Evolutionary conservation across 495 filamentous ascomycete species (phyloP).

Genomic region (Daldinia vernicosa): DNA sequence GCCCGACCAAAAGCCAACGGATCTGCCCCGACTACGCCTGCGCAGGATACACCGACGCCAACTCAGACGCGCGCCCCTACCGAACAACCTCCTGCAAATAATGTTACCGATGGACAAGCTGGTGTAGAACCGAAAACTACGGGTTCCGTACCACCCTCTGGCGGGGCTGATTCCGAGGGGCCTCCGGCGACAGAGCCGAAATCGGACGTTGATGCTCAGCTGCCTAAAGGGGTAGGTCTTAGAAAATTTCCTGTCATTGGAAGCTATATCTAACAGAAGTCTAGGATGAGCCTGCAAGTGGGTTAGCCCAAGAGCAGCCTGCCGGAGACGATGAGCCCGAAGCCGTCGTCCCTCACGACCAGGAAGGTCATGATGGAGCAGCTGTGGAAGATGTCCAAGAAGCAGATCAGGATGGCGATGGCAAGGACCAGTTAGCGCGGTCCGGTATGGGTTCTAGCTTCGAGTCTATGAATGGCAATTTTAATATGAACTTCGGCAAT

Average conservation of each 20-base stretch:
- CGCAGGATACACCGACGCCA: slow-evolving; percentile 46
- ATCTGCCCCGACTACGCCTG: slow-evolving; percentile 55
- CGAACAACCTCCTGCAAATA: slow-evolving; percentile 32
- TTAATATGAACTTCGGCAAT: slow-evolving; percentile 73
- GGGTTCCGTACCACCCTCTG: slow-evolving; percentile 9
- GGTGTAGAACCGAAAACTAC: slow-evolving; percentile 15
- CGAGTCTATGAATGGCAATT: slow-evolving; percentile 61
- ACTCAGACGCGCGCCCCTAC: slow-evolving; percentile 38
- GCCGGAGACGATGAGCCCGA: slow-evolving; percentile 31
- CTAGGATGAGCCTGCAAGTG: slow-evolving; percentile 20
- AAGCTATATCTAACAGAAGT: slow-evolving; percentile 12
- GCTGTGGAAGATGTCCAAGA: slow-evolving; percentile 43
- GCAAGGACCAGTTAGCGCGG: slow-evolving; percentile 46
- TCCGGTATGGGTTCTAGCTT: slow-evolving; percentile 55
- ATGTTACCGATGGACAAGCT: slow-evolving; percentile 21
- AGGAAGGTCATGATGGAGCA: slow-evolving; percentile 43
- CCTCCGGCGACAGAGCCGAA: slow-evolving; percentile 9
- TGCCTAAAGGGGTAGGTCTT: slow-evolving; percentile 30
- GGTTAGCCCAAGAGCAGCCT: slow-evolving; percentile 38
- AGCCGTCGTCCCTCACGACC: slow-evolving; percentile 31
- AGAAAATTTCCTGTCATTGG: not conserved
- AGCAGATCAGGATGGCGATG: slow-evolving; percentile 47
- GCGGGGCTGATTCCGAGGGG: slow-evolving; percentile 24
- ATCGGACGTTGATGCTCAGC: slow-evolving; percentile 17
- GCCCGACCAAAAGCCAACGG: slow-evolving; percentile 63